These are phyloP conservation scores for Gloeostereum incarnatum DNA, from an alignment of 768 basidiomycete genomes.

Conservation along the genomic window DNA sequence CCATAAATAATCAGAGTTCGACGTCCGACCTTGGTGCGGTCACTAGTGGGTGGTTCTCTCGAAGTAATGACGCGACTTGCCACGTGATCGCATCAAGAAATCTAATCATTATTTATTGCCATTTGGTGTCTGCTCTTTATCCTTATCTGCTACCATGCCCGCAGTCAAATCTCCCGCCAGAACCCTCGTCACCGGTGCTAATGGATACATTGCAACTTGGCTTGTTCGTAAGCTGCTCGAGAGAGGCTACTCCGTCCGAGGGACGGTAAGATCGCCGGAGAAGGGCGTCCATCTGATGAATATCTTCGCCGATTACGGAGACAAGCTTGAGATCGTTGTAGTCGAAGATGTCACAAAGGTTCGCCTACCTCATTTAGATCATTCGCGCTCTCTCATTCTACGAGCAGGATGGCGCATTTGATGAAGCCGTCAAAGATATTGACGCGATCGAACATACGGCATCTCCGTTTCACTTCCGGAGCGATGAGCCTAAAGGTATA, in stretches of 20 bases:
- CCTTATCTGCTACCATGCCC: too few relatives aligned
- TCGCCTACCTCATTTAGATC: constrained; percentile 5
- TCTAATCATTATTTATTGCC: too few relatives aligned
- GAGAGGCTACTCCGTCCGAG: constrained; percentile 53
- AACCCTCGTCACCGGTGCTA: too few relatives aligned
- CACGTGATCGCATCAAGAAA: too few relatives aligned
- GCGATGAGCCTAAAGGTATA: constrained; percentile 5
- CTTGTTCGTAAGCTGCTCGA: constrained; percentile 40
- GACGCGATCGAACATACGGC: constrained; percentile 49
- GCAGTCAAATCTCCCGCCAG: too few relatives aligned
- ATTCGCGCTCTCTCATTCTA: not conserved
- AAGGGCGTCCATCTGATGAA: constrained; percentile 53
- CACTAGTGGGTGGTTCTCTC: too few relatives aligned
- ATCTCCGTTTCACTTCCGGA: constrained; percentile 34
- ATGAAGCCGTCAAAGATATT: constrained; percentile 52
- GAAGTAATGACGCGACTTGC: too few relatives aligned
- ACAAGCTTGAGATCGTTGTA: constrained; percentile 52
- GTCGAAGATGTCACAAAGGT: constrained; percentile 63
- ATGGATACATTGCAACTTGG: constrained; percentile 19
- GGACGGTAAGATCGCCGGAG: constrained; percentile 51
- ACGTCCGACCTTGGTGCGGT: too few relatives aligned
- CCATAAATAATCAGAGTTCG: too few relatives aligned
- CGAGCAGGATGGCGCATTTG: constrained; percentile 39
- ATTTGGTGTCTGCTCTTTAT: too few relatives aligned
- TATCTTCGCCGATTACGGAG: constrained; percentile 41